Evolutionary conservation across 257 asterid species (phyloP).

Genomic region (Prunella vulgaris): DNA sequence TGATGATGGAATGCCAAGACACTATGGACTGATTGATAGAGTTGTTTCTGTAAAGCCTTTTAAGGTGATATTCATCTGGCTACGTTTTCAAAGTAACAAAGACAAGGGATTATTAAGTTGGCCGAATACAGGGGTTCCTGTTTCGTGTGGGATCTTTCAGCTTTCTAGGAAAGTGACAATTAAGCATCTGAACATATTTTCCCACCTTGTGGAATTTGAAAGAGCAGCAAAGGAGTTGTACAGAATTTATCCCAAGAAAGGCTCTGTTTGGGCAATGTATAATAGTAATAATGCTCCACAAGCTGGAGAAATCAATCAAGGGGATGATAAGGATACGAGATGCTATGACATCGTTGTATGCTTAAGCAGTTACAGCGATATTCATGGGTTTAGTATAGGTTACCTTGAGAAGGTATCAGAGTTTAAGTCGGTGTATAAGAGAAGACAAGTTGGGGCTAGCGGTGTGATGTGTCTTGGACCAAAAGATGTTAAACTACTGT

Average conservation of each 20-base stretch:
- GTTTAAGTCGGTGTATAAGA: slow-evolving; percentile 62
- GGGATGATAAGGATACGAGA: slow-evolving; percentile 20
- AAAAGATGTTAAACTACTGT: slow-evolving; percentile 46
- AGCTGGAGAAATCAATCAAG: slow-evolving; percentile 30
- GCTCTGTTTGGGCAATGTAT: slow-evolving; percentile 84
- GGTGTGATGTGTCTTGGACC: slow-evolving; percentile 46
- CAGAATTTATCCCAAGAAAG: slow-evolving; percentile 71
- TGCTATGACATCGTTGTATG: slow-evolving; percentile 49
- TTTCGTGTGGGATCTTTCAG: slow-evolving; percentile 75
- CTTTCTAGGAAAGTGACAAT: slow-evolving; percentile 44
- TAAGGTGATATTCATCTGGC: slow-evolving; percentile 59
- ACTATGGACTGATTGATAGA: slow-evolving; percentile 68
- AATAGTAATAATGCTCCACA: slow-evolving; percentile 9
- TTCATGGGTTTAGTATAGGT: slow-evolving; percentile 67
- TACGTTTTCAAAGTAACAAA: slow-evolving; percentile 41
- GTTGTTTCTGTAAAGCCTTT: slow-evolving; percentile 63
- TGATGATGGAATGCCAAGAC: slow-evolving; percentile 88
- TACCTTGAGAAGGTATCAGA: slow-evolving; percentile 69
- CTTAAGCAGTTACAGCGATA: slow-evolving; percentile 59
- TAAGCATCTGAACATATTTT: slow-evolving; percentile 55
- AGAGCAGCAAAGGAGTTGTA: slow-evolving; percentile 69
- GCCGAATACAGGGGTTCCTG: slow-evolving; percentile 38
- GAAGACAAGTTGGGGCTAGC: slow-evolving; percentile 58
- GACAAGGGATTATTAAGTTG: slow-evolving; percentile 34
- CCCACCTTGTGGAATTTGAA: slow-evolving; percentile 66